Evolutionary conservation across 495 filamentous ascomycete genomes (phyloP), one percentile per base, ranked within the genome.

Genomic region (Penicillium cinerascens): DNA sequence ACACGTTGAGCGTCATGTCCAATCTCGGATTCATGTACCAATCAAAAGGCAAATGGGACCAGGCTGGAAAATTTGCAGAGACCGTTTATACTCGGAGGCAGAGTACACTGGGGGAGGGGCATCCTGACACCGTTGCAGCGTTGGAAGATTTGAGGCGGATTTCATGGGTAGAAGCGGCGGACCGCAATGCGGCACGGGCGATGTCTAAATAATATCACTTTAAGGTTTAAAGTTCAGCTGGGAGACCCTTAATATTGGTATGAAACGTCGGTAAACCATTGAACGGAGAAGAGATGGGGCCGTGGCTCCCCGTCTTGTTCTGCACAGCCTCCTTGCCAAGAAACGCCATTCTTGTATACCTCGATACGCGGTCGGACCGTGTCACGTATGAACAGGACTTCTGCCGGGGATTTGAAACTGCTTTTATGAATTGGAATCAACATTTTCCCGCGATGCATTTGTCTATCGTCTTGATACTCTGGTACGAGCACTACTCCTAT

Each of bases 41-140:
- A 18, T 51, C 54, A 21, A 52, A 67, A 45, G 59, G 64, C 11
- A 56, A 54, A 21, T 64, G 58, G 51, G 46, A 59, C 13, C 52
- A 54, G 36, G 64, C 64, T 1, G 56, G 55, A 21, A 46, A 54
- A 36, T 50, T 72, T 17, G 57, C 57, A 1, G 57, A 60, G 22
- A 52, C 21, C 1, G 52, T 56, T 10, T 42, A 61, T 56, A 25
- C 47, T 56, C 42, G 54, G 11, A 49, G 53, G 9, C 48, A 59
- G 36, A 49, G n/a, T 8, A 13, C 49, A 29, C 47, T 69, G 2
- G 69, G 71, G 1, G 35, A 50, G 13, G 57, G 71, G 1, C 58
- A 74, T 52, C 60, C 56, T 8, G 46, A 67, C 21, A 74, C 72
- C 2, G 15, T 56, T 26, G 52, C 57, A 9, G 52, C 57, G 4